Evolutionary conservation across 768 basidiomycete genomes (phyloP), one percentile per base, ranked within the genome.

Genomic region (Suillus hirtellus): DNA sequence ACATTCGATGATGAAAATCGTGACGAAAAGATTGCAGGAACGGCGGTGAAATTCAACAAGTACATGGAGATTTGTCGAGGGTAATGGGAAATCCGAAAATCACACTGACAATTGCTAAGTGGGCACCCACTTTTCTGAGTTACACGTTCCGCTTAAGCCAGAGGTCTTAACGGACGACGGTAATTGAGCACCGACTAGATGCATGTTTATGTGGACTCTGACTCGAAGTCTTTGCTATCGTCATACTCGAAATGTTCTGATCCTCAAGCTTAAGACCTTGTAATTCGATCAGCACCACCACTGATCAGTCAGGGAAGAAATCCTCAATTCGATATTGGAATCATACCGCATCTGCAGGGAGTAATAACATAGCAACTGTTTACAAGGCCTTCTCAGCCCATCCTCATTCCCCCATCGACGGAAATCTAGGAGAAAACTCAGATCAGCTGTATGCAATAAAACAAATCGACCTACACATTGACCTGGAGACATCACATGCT

Each of bases 381-480:
- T 34, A 52, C 54, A 38, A 15, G 4, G 8, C 7, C 47, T 31
- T 17, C 31, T 66, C 44, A 66, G 21, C 49, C 34, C 58, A 62
- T 11, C 6, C 34, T 27, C 3, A 54, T 21, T 46, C 67, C 66
- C 21, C 66, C 67, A 38, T 65, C 63, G 19, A 62, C 53, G 17
- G 63, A 52, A 40, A 63, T 47, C 63, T 63, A 44, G 31, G 21
- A 58, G 11, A 19, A 38, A 38, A 6, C 5, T n/a, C 11, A 46
- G 49, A 56, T 9, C n/a, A 5, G 11, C 14, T 4, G 15, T 43
- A 6, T 24, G 8, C 4, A 10, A 10, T 15, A 27, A 40, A 40
- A 15, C 10, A 27, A 10, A 6, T 34, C 15, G 7, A 70, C 68
- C 27, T 60, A 67, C 66, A 14, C 65, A 46, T 67, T 67, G 68